Conservation (phyloP, 1,284 basidiomycete genomes). For the Trametes polyzona region DNA sequence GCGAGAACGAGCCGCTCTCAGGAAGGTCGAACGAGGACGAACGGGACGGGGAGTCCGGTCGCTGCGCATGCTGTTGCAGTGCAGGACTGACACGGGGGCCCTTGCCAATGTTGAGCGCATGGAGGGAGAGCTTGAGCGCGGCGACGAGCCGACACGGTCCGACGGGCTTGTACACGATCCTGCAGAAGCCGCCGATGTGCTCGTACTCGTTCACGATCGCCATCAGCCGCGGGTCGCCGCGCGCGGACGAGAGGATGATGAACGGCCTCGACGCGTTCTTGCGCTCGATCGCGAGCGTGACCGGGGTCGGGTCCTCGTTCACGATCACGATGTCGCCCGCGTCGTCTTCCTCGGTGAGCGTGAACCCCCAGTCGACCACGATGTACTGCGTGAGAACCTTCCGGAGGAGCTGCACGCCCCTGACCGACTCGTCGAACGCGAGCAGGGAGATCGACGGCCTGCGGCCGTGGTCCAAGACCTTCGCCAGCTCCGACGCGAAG, state of each 20-base stretch:
- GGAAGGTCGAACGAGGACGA: conserved; percentile 24
- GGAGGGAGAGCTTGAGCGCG: conserved; percentile 73
- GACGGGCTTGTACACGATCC: conserved; percentile 87
- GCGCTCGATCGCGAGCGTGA: conserved; percentile 60
- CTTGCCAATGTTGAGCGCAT: conserved; percentile 59
- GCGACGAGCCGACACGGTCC: conserved; percentile 79
- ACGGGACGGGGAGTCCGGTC: conserved; percentile 13
- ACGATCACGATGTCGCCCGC: conserved; percentile 81
- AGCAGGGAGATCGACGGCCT: conserved; percentile 69
- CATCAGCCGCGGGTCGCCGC: conserved; percentile 70
- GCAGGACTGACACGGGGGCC: conserved; percentile 12
- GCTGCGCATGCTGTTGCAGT: background rate
- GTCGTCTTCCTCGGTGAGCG: conserved; percentile 47
- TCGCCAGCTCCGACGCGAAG: conserved; percentile 49
- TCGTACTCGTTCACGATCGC: conserved; percentile 72
- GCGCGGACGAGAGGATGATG: conserved; percentile 73
- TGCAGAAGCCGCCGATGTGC: conserved; percentile 83
- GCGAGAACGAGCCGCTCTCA: conserved; percentile 30
- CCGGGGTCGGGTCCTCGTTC: conserved; percentile 75
- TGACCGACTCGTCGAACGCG: conserved; percentile 71
- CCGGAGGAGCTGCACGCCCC: conserved; percentile 71
- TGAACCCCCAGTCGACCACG: conserved; percentile 79
- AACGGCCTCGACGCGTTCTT: conserved; percentile 68
- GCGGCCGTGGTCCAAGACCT: conserved; percentile 46
- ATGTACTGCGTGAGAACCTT: conserved; percentile 73